phyloP scores from a whole-genome alignment of 129 eudicot genomes.

The Logfia minima region DNA sequence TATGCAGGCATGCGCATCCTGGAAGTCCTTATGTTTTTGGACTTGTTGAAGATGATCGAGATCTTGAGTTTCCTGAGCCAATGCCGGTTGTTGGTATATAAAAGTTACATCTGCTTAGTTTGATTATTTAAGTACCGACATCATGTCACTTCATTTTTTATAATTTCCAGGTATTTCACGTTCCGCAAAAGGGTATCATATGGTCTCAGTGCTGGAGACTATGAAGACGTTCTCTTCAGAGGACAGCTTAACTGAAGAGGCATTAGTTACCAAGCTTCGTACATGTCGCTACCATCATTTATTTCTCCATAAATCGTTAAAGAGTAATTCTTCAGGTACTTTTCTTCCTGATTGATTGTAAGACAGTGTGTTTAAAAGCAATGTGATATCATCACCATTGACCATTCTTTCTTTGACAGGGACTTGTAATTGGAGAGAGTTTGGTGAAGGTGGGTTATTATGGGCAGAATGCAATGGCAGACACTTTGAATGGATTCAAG shows the following conservation, averaged over 20 bases:
- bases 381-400: background rate
- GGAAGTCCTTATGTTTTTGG: conserved; percentile 98
- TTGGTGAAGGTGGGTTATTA: conserved; percentile 94
- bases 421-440: conserved; percentile 87
- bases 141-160: too few relatives aligned
- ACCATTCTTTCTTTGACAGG: conserved; percentile 48
- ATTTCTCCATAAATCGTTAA: conserved; percentile 76
- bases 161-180: conserved; percentile 64
- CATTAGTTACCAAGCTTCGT: conserved; percentile 87
- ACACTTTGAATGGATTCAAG: conserved; percentile 89
- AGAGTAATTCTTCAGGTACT: conserved; percentile 76
- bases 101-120: conserved; percentile 8
- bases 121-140: background rate
- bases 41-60: conserved; percentile 79
- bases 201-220: conserved; percentile 78
- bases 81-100: conserved; percentile 93
- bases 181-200: conserved; percentile 89
- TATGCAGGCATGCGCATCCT: conserved; percentile 91
- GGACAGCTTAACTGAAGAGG: conserved; percentile 94
- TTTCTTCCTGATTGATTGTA: conserved; percentile 7
- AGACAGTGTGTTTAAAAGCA: too few relatives aligned
- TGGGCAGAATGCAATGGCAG: conserved; percentile 90
- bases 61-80: conserved; percentile 95
- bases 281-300: conserved; percentile 89
- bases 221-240: conserved; percentile 89